These are phyloP conservation scores for Phaseolus coccineus DNA, from an alignment of 331 rosid genomes.

Conservation along the genomic window DNA sequence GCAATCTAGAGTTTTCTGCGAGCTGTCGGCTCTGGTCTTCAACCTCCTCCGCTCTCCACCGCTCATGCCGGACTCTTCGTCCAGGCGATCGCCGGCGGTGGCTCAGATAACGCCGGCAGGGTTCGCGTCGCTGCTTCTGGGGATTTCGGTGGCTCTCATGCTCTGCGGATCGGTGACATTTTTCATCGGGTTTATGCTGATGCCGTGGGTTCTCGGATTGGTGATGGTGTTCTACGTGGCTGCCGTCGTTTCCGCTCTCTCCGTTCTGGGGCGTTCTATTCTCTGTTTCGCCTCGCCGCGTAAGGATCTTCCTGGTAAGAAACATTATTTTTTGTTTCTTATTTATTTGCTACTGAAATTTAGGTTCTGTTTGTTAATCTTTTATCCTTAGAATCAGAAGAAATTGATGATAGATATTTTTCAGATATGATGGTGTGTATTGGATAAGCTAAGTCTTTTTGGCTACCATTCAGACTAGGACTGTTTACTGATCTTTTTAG, in stretches of 20 bases:
- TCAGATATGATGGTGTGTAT: not conserved
- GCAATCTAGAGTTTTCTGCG: slow-evolving; percentile 65
- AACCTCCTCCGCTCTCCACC: slow-evolving; percentile 70
- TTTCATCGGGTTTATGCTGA: slow-evolving; percentile 78
- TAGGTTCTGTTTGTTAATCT: not conserved
- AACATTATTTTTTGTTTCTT: not conserved
- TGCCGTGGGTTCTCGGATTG: slow-evolving; percentile 90
- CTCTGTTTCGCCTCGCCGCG: slow-evolving; percentile 63
- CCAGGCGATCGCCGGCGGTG: slow-evolving; percentile 43
- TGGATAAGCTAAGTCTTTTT: not conserved
- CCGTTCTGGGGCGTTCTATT: slow-evolving; percentile 71
- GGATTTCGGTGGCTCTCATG: slow-evolving; percentile 83
- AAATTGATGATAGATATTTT: not conserved
- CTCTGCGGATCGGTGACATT: slow-evolving; percentile 89
- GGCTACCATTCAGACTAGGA: not conserved
- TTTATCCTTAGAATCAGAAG: not conserved
- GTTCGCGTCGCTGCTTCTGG: slow-evolving; percentile 73
- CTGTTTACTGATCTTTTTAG: not conserved
- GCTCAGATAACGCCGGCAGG: slow-evolving; percentile 71
- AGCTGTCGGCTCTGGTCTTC: slow-evolving; percentile 74
- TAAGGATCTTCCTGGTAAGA: slow-evolving; percentile 68
- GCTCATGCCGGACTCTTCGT: slow-evolving; percentile 33
- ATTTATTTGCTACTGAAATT: not conserved
- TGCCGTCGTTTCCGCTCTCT: slow-evolving; percentile 70
- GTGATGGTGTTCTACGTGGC: slow-evolving; percentile 72